Evolutionary conservation across 345 rosid species (phyloP).

Genomic region (Melastoma malabathricum): DNA sequence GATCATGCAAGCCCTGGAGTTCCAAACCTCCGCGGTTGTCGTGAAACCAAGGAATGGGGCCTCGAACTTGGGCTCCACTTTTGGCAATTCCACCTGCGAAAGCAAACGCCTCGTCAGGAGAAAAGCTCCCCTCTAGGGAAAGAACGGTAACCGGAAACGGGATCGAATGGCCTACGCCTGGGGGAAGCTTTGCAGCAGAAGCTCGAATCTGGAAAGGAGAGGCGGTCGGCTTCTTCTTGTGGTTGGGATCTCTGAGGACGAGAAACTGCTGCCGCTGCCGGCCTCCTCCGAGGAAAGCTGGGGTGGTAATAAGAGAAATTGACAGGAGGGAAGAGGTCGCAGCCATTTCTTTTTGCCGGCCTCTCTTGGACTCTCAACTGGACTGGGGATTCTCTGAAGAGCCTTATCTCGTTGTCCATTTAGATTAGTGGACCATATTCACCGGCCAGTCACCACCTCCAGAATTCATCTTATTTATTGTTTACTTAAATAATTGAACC

Average conservation of each 20-base stretch:
- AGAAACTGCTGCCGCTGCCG: constrained; percentile 10
- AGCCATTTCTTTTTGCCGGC: not conserved
- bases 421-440: no score
- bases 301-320: not conserved
- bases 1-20: constrained; percentile 92
- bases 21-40: constrained; percentile 70
- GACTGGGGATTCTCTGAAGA: no score
- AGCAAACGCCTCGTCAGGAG: not conserved
- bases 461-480: no score
- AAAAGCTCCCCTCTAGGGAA: not conserved
- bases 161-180: constrained; percentile 26
- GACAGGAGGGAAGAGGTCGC: constrained; percentile 1
- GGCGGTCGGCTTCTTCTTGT: constrained; percentile 9
- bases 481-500: no score
- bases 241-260: constrained; percentile 6
- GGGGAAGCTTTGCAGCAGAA: constrained; percentile 36
- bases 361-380: not conserved
- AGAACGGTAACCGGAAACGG: not conserved
- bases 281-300: not conserved
- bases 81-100: constrained; percentile 52
- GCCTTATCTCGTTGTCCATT: no score
- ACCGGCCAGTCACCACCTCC: no score
- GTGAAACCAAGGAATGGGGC: constrained; percentile 71
- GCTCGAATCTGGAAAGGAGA: constrained; percentile 30
- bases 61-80: constrained; percentile 50